Conservation (phyloP, 352 stramenopile genomes). For the Thraustochytrium striatum region DNA sequence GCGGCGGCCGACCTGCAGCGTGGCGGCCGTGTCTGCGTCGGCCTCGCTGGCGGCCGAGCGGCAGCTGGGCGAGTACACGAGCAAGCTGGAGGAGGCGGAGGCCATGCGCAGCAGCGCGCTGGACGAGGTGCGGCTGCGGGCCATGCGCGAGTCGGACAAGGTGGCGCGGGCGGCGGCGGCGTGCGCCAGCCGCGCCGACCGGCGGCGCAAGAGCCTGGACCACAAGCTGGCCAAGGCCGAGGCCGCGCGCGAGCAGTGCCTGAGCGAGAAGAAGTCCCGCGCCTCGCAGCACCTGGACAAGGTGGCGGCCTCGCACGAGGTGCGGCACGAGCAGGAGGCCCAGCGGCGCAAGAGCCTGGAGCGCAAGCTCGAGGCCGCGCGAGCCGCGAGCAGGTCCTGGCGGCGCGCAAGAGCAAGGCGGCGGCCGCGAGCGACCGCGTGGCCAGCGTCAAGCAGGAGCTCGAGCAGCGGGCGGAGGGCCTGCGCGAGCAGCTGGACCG, state of each 20-base stretch:
- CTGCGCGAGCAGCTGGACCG: conserved; percentile 1
- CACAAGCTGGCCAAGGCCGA: neutral
- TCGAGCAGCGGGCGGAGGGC: neutral
- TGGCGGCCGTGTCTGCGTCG: neutral
- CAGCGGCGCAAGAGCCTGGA: conserved; percentile 14
- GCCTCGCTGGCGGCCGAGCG: neutral
- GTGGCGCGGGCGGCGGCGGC: neutral
- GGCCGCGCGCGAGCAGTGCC: neutral
- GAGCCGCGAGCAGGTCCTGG: neutral
- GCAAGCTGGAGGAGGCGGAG: conserved; percentile 23
- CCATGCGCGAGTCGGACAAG: neutral
- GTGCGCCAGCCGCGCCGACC: neutral
- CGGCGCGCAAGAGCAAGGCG: neutral
- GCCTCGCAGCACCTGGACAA: neutral
- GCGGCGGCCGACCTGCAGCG: neutral
- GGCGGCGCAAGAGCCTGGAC: conserved; percentile 26
- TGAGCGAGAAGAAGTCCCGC: neutral
- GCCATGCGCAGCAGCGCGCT: neutral
- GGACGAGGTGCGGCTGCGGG: neutral
- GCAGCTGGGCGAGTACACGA: conserved; percentile 22
- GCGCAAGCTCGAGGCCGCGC: neutral
- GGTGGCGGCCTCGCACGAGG: neutral
- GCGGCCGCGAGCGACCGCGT: neutral
- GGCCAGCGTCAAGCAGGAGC: neutral
- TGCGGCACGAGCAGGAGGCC: neutral